Conservation (phyloP, 192 early-diverging fungal species). For the Mycoemilia scoparia region DNA sequence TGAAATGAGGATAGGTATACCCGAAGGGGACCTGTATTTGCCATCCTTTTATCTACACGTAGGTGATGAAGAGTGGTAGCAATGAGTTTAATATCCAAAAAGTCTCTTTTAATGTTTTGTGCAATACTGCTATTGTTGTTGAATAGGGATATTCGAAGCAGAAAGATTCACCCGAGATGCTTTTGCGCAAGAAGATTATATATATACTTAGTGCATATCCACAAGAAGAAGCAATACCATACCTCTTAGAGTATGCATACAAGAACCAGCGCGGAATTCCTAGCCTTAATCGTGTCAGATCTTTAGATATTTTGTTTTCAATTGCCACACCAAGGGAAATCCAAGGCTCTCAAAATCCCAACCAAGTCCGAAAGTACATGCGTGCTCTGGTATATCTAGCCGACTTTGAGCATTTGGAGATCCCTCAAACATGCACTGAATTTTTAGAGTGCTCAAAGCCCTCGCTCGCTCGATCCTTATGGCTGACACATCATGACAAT, state of each 20-base stretch:
- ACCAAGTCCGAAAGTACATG: constrained; percentile 30
- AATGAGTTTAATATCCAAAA: too few species aligned
- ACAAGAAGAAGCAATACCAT: constrained; percentile 14
- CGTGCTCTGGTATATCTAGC: constrained; percentile 42
- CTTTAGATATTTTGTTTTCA: constrained; percentile 37
- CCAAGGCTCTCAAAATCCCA: constrained; percentile 9
- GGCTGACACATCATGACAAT: constrained; percentile 42
- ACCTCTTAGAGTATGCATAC: constrained; percentile 32
- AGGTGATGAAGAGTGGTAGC: too few species aligned
- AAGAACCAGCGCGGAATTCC: constrained; percentile 15
- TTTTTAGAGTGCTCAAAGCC: constrained; percentile 47
- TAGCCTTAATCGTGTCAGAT: constrained; percentile 37
- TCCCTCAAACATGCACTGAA: constrained; percentile 33
- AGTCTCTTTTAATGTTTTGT: too few species aligned
- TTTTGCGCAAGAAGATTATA: constrained; percentile 29
- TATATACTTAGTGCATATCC: constrained; percentile 28
- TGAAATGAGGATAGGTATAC: too few species aligned
- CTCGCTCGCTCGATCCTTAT: constrained; percentile 45
- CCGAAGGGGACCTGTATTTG: too few species aligned
- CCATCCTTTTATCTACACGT: too few species aligned
- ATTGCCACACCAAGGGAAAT: constrained; percentile 30
- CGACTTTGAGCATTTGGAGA: constrained; percentile 53
- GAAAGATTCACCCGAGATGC: constrained; percentile 14
- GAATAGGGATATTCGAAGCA: too few species aligned
- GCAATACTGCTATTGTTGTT: too few species aligned